Conservation (phyloP, 163 green algal species). For the Trebouxiophyceae sp. region DNA sequence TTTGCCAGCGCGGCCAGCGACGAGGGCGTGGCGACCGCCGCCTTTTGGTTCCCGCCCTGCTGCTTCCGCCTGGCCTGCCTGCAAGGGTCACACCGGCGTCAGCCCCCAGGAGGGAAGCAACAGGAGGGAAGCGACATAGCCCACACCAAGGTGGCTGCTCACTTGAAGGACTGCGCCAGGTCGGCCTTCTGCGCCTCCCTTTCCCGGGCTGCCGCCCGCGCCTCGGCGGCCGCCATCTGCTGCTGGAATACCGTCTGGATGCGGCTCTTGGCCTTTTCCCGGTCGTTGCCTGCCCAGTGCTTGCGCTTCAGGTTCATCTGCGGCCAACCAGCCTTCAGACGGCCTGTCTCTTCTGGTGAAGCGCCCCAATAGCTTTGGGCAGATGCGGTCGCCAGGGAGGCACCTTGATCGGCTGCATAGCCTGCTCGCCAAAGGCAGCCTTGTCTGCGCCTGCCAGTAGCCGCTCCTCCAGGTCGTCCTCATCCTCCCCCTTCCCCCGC, state of each 20-base stretch:
- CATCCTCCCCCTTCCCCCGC: not conserved
- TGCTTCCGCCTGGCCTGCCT: too few species aligned
- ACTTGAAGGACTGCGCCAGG: not conserved
- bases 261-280: not conserved
- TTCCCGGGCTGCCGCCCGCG: not conserved
- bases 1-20: not conserved
- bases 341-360: not conserved
- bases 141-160: not conserved
- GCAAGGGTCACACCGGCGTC: too few species aligned
- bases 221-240: not conserved
- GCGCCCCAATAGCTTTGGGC: not conserved
- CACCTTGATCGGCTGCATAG: not conserved
- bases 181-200: not conserved
- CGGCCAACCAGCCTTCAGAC: not conserved
- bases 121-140: not conserved
- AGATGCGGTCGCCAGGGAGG: not conserved
- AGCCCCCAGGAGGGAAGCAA: too few species aligned
- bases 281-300: not conserved
- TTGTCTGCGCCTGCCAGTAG: not conserved
- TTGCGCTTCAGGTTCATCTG: not conserved
- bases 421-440: not conserved
- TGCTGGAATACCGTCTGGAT: not conserved
- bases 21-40: not conserved
- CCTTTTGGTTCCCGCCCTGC: not conserved
- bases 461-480: not conserved